Evolutionary conservation across 345 rosid species (phyloP).

Genomic region (Syzygium oleosum): DNA sequence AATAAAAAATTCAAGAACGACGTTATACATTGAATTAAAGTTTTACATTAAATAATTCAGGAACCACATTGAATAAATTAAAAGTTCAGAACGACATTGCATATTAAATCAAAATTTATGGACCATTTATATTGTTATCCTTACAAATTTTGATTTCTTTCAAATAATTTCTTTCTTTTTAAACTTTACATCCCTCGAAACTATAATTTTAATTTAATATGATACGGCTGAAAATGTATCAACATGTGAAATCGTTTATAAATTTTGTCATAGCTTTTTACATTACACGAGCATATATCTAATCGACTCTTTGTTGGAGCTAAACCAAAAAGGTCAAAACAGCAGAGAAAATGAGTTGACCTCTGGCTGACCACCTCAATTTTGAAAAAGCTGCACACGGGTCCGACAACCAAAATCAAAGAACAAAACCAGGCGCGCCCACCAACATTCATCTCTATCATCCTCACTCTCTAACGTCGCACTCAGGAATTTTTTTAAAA

Average conservation of each 20-base stretch:
- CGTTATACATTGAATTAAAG: too few species aligned
- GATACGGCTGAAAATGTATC: not conserved
- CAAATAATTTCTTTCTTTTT: not conserved
- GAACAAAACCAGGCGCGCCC: not conserved
- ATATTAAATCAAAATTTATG: accelerated
- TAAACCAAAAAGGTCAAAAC: not conserved
- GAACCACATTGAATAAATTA: not conserved
- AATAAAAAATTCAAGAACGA: too few species aligned
- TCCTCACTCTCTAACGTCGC: not conserved
- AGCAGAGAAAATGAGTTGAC: not conserved
- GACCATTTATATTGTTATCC: not conserved
- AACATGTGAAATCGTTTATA: not conserved
- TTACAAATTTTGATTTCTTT: not conserved
- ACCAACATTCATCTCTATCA: not conserved
- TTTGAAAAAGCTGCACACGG: not conserved
- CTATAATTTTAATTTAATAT: not conserved
- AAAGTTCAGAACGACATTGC: accelerated
- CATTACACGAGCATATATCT: not conserved
- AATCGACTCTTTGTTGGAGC: not conserved
- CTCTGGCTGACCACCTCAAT: not conserved
- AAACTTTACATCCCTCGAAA: not conserved
- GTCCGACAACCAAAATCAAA: not conserved
- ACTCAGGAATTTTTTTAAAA: not conserved
- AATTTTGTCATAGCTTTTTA: not conserved
- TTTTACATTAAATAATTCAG: too few species aligned